These are phyloP conservation scores for Vanrija sp. DNA, from an alignment of 1,284 basidiomycete genomes.

Conservation along the genomic window DNA sequence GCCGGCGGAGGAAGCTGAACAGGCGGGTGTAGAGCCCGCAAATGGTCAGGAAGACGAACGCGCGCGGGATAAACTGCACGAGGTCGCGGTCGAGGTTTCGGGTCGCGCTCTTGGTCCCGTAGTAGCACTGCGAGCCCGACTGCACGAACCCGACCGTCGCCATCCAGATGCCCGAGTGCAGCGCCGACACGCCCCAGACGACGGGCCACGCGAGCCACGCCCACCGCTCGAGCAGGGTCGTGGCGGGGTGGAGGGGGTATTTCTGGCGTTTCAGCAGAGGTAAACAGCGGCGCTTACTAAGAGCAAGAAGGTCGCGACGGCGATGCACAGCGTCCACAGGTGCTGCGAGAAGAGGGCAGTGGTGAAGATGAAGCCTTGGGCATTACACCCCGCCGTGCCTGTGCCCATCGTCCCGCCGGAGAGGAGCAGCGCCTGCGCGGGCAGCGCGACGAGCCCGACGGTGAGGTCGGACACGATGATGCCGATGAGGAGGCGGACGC, in stretches of 20 bases:
- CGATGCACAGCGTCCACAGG: conserved; percentile 41
- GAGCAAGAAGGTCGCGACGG: conserved; percentile 38
- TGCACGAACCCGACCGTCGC: conserved; percentile 26
- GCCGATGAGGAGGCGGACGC: conserved; percentile 38
- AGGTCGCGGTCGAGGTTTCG: conserved; percentile 30
- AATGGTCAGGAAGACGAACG: conserved; percentile 39
- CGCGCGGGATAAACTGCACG: conserved; percentile 43
- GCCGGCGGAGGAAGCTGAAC: conserved; percentile 40
- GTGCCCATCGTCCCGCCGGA: conserved; percentile 17
- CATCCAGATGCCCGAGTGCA: conserved; percentile 39
- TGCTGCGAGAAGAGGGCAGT: conserved; percentile 40
- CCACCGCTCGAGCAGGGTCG: conserved; percentile 31
- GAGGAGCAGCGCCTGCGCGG: conserved; percentile 26
- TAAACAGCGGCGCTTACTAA: conserved; percentile 19
- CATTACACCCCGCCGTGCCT: conserved; percentile 28
- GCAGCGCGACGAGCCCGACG: conserved; percentile 32
- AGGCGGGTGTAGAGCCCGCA: conserved; percentile 35
- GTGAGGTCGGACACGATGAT: conserved; percentile 42
- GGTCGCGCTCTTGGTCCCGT: conserved; percentile 14
- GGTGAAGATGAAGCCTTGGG: conserved; percentile 33
- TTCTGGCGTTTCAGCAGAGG: conserved; percentile 19
- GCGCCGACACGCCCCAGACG: conserved; percentile 30
- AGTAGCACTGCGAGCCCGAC: conserved; percentile 38
- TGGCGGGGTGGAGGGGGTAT: conserved; percentile 37
- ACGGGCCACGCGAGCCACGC: conserved; percentile 23